Percentiles rank a stretch among this genome's conserved stretches.
Evolutionary conservation across 2,329 filamentous ascomycete genomes (phyloP).

Genomic region (Stachybotrys echinatus): DNA sequence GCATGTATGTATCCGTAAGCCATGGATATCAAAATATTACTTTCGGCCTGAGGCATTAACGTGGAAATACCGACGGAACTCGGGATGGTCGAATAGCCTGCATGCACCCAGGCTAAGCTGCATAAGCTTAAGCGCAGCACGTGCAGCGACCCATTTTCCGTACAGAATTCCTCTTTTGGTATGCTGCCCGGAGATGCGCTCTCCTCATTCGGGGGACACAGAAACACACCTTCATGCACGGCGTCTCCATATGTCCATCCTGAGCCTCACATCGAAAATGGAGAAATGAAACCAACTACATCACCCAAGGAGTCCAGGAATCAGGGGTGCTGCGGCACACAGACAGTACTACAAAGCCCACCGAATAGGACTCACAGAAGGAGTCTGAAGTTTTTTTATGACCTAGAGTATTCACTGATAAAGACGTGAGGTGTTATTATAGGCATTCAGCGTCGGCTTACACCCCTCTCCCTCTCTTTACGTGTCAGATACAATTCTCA

Average conservation of each 20-base stretch:
- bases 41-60: neutral
- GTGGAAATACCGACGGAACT: too few species aligned
- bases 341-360: too few species aligned
- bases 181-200: neutral
- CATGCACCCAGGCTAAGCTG: neutral
- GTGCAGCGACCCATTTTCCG: neutral
- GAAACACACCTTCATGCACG: neutral
- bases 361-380: neutral
- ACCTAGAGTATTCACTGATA: neutral
- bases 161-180: slow-evolving; percentile 1
- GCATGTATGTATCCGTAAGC: too few species aligned
- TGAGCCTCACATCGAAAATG: neutral
- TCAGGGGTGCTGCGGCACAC: too few species aligned
- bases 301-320: neutral
- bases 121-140: neutral
- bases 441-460: neutral
- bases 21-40: too few species aligned
- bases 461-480: neutral
- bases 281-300: neutral
- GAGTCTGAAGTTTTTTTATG: neutral
- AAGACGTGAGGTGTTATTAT: neutral
- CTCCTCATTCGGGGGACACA: neutral
- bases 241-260: neutral
- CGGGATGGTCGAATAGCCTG: neutral
- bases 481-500: neutral